phyloP scores from a whole-genome alignment of 2,329 filamentous ascomycete genomes.

The Peltaster fructicola region DNA sequence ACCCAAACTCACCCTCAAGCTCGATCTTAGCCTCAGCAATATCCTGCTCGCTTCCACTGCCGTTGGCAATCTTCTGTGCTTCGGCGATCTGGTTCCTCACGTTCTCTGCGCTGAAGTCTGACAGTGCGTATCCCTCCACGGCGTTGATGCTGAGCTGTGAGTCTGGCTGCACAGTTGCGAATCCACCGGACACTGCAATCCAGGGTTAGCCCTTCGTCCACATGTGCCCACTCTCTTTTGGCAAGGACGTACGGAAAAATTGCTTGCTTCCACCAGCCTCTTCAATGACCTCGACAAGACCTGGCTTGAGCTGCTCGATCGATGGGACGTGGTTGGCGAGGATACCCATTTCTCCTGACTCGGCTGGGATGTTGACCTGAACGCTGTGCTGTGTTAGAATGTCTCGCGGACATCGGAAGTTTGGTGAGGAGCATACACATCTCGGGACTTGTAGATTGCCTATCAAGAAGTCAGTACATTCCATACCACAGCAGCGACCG shows the following conservation, averaged over 20 bases:
- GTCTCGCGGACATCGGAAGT: slow-evolving; percentile 3
- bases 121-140: slow-evolving; percentile 81
- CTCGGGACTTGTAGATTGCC: slow-evolving; percentile 52
- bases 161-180: slow-evolving; percentile 90
- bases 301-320: slow-evolving; percentile 97
- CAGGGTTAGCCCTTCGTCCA: slow-evolving; percentile 2
- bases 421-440: slow-evolving; percentile 40
- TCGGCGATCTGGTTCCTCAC: slow-evolving; percentile 82
- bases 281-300: slow-evolving; percentile 87
- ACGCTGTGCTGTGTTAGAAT: slow-evolving; percentile 47
- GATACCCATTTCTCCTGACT: slow-evolving; percentile 98
- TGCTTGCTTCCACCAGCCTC: slow-evolving; percentile 82
- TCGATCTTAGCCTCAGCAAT: slow-evolving; percentile 99
- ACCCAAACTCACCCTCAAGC: slow-evolving; percentile 57
- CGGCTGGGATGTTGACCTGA: slow-evolving; percentile 97
- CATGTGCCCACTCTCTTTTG: slow-evolving; percentile 1
- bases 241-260: slow-evolving; percentile 72
- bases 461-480: too few relatives aligned
- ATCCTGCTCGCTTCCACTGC: slow-evolving; percentile 86
- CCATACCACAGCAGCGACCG: too few relatives aligned
- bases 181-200: slow-evolving; percentile 71
- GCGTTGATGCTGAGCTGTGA: slow-evolving; percentile 95
- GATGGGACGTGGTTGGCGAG: slow-evolving; percentile 97
- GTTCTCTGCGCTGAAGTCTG: slow-evolving; percentile 85
- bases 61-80: slow-evolving; percentile 84